Conservation (phyloP, 805 yeast species). For the Metschnikowia aberdeeniae region DNA sequence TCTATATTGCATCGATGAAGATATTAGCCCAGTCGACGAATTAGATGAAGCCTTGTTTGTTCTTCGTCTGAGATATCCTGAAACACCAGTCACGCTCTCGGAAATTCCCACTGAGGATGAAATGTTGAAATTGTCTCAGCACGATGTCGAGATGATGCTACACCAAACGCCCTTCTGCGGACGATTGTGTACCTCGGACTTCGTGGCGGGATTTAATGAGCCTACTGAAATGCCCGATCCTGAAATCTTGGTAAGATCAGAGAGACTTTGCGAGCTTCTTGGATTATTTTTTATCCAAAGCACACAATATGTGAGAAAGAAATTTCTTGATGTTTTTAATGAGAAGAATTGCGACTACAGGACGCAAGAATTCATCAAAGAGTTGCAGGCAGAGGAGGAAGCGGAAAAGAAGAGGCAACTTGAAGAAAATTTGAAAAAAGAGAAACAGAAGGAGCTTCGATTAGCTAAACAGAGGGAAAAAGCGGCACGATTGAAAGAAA, state of each 20-base stretch:
- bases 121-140: too few species aligned
- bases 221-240: not conserved
- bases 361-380: conserved; percentile 57
- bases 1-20: conserved; percentile 1
- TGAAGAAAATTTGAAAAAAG: conserved; percentile 60
- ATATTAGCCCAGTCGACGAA: not conserved
- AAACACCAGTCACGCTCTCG: not conserved
- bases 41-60: not conserved
- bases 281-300: conserved; percentile 76
- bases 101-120: not conserved
- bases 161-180: conserved; percentile 1
- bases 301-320: conserved; percentile 68
- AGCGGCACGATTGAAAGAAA: conserved; percentile 55
- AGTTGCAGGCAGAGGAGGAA: conserved; percentile 64
- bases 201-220: not conserved
- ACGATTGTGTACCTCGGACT: too few species aligned
- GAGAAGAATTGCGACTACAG: conserved; percentile 78
- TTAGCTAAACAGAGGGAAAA: conserved; percentile 56
- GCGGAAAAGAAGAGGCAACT: conserved; percentile 63
- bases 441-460: conserved; percentile 69
- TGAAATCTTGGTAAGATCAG: not conserved
- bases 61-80: not conserved
- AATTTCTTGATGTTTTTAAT: conserved; percentile 71
- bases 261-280: conserved; percentile 68
- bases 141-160: too few species aligned